Evolutionary conservation across 2,329 filamentous ascomycete genomes (phyloP).

Genomic region (Coniella vitis): DNA sequence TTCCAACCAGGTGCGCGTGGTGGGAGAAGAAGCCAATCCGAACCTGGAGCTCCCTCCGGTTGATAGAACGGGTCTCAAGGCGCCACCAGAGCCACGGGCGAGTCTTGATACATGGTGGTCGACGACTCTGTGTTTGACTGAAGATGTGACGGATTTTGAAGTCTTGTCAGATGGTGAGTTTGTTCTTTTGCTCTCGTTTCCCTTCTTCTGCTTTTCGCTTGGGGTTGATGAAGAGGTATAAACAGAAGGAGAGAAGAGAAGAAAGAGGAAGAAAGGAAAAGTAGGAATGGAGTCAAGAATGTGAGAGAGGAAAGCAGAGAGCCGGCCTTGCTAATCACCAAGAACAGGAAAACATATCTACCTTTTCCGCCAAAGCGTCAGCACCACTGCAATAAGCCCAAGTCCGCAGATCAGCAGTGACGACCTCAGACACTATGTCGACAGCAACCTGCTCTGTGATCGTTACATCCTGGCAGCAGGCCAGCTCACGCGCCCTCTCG

Average conservation of each 20-base stretch:
- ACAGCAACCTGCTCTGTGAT: not conserved
- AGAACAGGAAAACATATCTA: not conserved
- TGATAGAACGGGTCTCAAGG: not conserved
- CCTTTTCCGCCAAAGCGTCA: not conserved
- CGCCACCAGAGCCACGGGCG: not conserved
- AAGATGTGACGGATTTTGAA: not conserved
- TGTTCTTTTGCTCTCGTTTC: too few species aligned
- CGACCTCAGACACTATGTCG: not conserved
- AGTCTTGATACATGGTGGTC: not conserved
- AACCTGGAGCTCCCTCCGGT: not conserved
- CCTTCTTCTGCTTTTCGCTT: too few species aligned
- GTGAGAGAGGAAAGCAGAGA: too few species aligned
- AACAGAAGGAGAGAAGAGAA: too few species aligned
- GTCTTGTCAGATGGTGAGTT: not conserved
- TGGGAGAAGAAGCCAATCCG: not conserved
- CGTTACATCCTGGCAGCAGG: not conserved
- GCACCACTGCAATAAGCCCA: not conserved
- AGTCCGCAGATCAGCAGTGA: not conserved
- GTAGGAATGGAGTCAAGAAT: too few species aligned
- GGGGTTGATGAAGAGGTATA: too few species aligned
- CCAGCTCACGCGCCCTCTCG: not conserved
- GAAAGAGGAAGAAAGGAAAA: too few species aligned
- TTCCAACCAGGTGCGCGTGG: not conserved
- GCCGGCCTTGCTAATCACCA: not conserved
- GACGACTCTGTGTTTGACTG: not conserved